Evolutionary conservation across 2,329 filamentous ascomycete genomes (phyloP).

Genomic region (Colletotrichum sp.): DNA sequence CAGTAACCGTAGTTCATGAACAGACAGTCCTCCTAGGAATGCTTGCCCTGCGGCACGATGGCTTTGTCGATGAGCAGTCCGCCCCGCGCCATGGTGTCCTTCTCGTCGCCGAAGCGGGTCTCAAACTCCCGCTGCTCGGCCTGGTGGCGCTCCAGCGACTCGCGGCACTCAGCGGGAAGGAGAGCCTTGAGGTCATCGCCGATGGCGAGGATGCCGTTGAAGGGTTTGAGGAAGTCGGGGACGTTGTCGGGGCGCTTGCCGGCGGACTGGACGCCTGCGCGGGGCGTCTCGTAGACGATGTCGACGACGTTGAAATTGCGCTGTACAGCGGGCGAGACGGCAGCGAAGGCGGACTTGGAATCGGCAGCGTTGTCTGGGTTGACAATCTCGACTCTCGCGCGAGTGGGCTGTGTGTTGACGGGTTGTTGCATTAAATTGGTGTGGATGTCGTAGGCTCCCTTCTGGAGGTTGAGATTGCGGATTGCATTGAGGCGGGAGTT

Average conservation of each 20-base stretch:
- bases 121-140: slow-evolving; percentile 74
- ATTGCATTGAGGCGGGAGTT: slow-evolving; percentile 75
- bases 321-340: slow-evolving; percentile 51
- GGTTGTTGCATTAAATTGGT: slow-evolving; percentile 93
- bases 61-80: slow-evolving; percentile 67
- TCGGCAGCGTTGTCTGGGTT: slow-evolving; percentile 34
- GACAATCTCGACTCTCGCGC: slow-evolving; percentile 80
- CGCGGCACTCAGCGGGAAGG: slow-evolving; percentile 72
- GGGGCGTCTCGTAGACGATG: slow-evolving; percentile 56
- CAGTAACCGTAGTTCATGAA: background rate
- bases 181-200: slow-evolving; percentile 68
- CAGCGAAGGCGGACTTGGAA: slow-evolving; percentile 44
- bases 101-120: slow-evolving; percentile 74
- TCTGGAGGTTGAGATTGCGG: slow-evolving; percentile 66
- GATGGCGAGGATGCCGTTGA: slow-evolving; percentile 67
- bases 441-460: slow-evolving; percentile 90
- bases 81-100: slow-evolving; percentile 54
- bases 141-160: slow-evolving; percentile 72
- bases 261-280: slow-evolving; percentile 47
- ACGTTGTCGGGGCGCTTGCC: slow-evolving; percentile 37
- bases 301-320: slow-evolving; percentile 64
- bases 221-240: slow-evolving; percentile 53
- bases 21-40: slow-evolving; percentile 1
- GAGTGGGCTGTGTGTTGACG: slow-evolving; percentile 85
- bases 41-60: slow-evolving; percentile 53